Percentiles rank a stretch among this genome's conserved stretches.
Conservation (phyloP, 164 flowering plant species). For the Brasenia schreberi region DNA sequence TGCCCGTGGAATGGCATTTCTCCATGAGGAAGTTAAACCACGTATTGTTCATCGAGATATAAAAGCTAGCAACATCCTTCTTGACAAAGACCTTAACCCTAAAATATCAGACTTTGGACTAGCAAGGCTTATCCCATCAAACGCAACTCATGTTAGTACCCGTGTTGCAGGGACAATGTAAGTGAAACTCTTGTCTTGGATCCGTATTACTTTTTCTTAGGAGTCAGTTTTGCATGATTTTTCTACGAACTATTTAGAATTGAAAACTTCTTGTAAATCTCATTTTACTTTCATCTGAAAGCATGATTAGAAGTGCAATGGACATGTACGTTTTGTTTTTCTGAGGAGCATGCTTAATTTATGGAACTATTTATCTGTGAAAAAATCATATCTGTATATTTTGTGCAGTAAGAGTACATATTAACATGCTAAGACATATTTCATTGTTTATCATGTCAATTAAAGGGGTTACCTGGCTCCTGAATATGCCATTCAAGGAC, state of each 20-base stretch:
- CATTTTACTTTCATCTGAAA: background rate
- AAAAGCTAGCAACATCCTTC: constrained; percentile 94
- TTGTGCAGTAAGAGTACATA: no score
- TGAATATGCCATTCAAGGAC: constrained; percentile 85
- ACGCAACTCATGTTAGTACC: constrained; percentile 89
- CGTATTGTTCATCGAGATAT: constrained; percentile 83
- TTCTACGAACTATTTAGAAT: background rate
- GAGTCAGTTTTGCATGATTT: background rate
- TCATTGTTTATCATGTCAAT: constrained; percentile 1
- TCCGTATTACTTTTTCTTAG: background rate
- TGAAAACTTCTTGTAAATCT: background rate
- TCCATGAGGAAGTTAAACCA: constrained; percentile 89
- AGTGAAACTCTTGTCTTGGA: constrained; percentile 16
- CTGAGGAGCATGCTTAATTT: background rate
- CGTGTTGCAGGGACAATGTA: constrained; percentile 98
- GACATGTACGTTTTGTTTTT: background rate
- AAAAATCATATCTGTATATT: background rate
- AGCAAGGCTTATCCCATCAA: constrained; percentile 74
- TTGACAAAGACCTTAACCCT: constrained; percentile 64
- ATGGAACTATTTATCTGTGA: background rate
- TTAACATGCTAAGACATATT: no score
- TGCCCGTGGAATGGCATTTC: constrained; percentile 81
- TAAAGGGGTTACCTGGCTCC: constrained; percentile 89
- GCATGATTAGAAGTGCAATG: background rate
- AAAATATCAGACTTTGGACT: constrained; percentile 93